Percentiles rank a stretch among this genome's conserved stretches.
These are phyloP conservation scores for Hymenoscyphus infarciens DNA, from an alignment of 2,329 filamentous ascomycete genomes.

Conservation along the genomic window DNA sequence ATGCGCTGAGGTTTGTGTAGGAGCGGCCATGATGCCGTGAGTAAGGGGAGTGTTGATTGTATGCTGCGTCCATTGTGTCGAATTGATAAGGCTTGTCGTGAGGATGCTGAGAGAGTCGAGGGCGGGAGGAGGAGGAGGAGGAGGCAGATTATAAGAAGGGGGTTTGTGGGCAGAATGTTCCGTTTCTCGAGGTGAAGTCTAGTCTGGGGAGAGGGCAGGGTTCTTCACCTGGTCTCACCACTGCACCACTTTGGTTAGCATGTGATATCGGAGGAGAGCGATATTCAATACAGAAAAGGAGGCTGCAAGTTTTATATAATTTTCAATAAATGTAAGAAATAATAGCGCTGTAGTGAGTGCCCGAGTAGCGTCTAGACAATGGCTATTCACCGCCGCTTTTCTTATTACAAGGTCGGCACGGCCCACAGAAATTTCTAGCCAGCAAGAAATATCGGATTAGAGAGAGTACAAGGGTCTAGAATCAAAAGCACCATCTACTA, in stretches of 20 bases:
- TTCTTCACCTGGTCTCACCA: background rate
- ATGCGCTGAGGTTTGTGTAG: slow-evolving; percentile 55
- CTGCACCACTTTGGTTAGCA: too few species aligned
- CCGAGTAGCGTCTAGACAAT: too few species aligned
- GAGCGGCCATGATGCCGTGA: slow-evolving; percentile 57
- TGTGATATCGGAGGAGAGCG: background rate
- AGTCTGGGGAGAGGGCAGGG: background rate
- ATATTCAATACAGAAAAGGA: background rate
- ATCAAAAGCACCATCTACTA: background rate
- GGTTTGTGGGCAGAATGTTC: background rate
- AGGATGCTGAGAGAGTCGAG: background rate
- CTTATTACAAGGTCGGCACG: background rate
- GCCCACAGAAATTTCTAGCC: background rate
- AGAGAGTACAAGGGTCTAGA: background rate
- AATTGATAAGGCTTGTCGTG: background rate
- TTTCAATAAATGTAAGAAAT: too few species aligned
- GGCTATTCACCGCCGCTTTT: background rate
- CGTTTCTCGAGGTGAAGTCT: background rate
- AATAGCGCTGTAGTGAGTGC: too few species aligned
- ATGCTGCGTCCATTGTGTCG: slow-evolving; percentile 34
- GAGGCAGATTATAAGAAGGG: background rate
- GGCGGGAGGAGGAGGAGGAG: background rate
- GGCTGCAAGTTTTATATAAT: too few species aligned
- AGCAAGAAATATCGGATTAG: background rate
- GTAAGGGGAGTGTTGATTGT: slow-evolving; percentile 56